Evolutionary conservation across 805 yeast species (phyloP), one percentile per base, ranked within the genome.

Genomic region (Candida oleophila): DNA sequence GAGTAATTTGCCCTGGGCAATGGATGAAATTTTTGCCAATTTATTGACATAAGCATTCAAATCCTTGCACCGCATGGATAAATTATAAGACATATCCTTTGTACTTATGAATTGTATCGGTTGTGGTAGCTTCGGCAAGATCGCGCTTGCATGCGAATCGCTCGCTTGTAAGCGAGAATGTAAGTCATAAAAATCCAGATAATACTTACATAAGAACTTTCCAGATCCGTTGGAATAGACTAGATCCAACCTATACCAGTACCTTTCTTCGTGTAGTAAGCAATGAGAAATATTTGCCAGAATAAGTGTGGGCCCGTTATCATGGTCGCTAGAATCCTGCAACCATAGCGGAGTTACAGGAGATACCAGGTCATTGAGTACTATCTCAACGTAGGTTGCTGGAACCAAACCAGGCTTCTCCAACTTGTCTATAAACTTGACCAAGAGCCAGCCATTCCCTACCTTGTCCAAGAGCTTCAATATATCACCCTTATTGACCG

Each of bases 391-490:
- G 53, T 74, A 76, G 32, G 71, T 64, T 2, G 79, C 74, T 1
- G 85, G 85, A 2, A 81, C 71, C 46, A 80, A 61, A 1, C 85
- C 85, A 1, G 78, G 74, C 3, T 57, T 60, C 3, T 66, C 59
- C 25, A 77, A 47, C 48, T 72, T 66, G 37, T 77, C 78, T 30
- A 81, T 70, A n/a, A 78, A 74, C 56, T 80, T 79, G 7, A 78
- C 85, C 38, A 78, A 57, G 2, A 80, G 59, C 82, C 83, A 79
- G 1, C 83, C 85, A 53, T 75, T 73, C 1, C 75, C 75, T 37
- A 66, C 69, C 36, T 75, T 60, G 43, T 75, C 75, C 3, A 80
- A 49, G 18, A 81, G 59, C 54, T 77, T 80, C 22, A 81, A 60
- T 15, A 78, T 72, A 49, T 79, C 85, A 11, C 84, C 84, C 35